Base-by-base conservation (phyloP, 441 rosid genomes). In the Pelargonium cotyledonis region DNA sequence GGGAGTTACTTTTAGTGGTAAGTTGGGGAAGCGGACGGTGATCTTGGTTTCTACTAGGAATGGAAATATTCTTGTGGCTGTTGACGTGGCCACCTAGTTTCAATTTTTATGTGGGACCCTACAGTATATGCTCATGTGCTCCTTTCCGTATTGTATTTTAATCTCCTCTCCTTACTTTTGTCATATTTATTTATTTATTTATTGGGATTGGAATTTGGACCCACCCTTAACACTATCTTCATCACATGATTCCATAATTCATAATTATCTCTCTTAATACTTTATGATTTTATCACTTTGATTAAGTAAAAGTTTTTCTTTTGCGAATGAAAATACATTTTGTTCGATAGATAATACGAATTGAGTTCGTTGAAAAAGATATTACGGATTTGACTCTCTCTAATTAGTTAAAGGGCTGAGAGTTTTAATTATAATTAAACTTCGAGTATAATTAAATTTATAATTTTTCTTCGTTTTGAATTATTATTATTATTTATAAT, bases 61-160 rank as follows among this genome's bases (percentile, higher is more conserved):
- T 67, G 83, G 72, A 79, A 82, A 82, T 72, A 67, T 76, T 78
- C 80, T 77, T 63, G 65, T 68, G 78, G 75, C 70, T 0, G 68
- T 41, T 69, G 72, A 76, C 81, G 72, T 81, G 80, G 77, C 80
- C 68, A 68, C 73, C 72, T 71, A 74, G 71, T 70, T 38, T 68
- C 76, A 66, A 3, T 31, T 31, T 31, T 3, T 31, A 0, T 0
- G 38, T 31, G 38, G 38, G 38, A 31, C 38, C 38, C 38, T 31
- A 31, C 38, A 31, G 38, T 31, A 31, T 31, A 31, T 31, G 38
- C 38, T 31, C 38, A 31, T 31, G 38, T 31, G 38, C 38, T 31
- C 38, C 38, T 31, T 31, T 31, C 38, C 38, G 38, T 31, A 31
- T 31, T 31, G 38, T 46, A 46, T 8, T 46, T 46, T 46, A 2